Conservation (phyloP, 2,329 filamentous ascomycete species). For the Sporothrix pallida region DNA sequence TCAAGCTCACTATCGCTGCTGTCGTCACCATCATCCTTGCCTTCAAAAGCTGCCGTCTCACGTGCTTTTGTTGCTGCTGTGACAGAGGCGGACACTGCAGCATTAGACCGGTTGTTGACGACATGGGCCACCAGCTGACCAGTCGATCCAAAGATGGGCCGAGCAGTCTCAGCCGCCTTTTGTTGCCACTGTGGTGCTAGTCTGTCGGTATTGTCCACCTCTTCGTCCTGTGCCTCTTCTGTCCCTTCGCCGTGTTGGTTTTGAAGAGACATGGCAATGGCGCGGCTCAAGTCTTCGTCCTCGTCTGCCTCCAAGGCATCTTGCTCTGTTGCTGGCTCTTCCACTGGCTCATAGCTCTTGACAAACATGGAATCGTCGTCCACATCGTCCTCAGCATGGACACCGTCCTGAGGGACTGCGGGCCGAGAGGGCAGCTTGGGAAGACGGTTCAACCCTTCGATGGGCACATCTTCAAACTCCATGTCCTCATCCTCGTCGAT, state of each 20-base stretch:
- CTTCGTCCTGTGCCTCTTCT: constrained; percentile 47
- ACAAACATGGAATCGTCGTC: constrained; percentile 65
- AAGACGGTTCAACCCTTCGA: constrained; percentile 84
- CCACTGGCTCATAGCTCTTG: constrained; percentile 41
- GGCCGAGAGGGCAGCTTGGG: constrained; percentile 60
- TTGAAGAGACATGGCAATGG: constrained; percentile 84
- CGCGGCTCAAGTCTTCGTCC: constrained; percentile 72
- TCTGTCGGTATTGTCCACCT: constrained; percentile 54
- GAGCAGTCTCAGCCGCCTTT: constrained; percentile 56
- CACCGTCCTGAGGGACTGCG: constrained; percentile 38
- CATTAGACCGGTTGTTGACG: constrained; percentile 74
- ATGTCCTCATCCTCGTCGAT: constrained; percentile 70
- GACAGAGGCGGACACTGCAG: constrained; percentile 50
- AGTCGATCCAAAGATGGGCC: constrained; percentile 57
- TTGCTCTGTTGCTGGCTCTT: constrained; percentile 43
- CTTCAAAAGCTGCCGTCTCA: constrained; percentile 46
- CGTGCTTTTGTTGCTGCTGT: constrained; percentile 12
- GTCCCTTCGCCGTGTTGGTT: constrained; percentile 57
- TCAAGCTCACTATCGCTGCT: constrained; percentile 81
- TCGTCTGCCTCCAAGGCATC: constrained; percentile 47
- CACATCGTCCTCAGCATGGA: constrained; percentile 43
- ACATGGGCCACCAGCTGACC: constrained; percentile 72
- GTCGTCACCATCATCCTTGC: constrained; percentile 47
- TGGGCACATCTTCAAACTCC: constrained; percentile 91
- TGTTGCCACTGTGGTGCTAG: constrained; percentile 62